Conservation (phyloP, 2,329 filamentous ascomycete genomes). For the Verticillium albo-atrum region DNA sequence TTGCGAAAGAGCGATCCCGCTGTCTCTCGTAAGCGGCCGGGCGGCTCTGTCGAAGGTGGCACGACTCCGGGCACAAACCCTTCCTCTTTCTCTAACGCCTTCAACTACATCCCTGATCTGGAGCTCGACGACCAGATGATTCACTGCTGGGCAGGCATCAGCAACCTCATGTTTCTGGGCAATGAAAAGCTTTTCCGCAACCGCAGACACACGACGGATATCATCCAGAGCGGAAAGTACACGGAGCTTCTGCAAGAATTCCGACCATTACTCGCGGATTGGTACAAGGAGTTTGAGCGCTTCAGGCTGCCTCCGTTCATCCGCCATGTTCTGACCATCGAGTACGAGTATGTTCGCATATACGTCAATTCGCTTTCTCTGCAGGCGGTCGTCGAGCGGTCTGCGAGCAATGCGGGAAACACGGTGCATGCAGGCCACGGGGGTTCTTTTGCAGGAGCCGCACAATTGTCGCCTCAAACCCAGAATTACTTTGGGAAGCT, state of each 20-base stretch:
- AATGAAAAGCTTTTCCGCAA: conserved; percentile 88
- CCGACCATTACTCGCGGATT: conserved; percentile 70
- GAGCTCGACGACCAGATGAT: conserved; percentile 67
- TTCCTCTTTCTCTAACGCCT: conserved; percentile 51
- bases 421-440: conserved; percentile 23
- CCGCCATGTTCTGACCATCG: conserved; percentile 78
- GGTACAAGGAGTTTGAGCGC: conserved; percentile 79
- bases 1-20: conserved; percentile 54
- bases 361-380: conserved; percentile 93
- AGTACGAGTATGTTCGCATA: conserved; percentile 92
- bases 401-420: conserved; percentile 66
- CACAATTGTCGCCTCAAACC: conserved; percentile 56
- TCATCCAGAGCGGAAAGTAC: conserved; percentile 84
- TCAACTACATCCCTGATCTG: conserved; percentile 63
- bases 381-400: conserved; percentile 91
- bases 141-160: conserved; percentile 92
- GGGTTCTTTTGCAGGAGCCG: conserved; percentile 27
- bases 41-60: conserved; percentile 20
- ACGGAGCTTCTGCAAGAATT: conserved; percentile 77
- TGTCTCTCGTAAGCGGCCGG: conserved; percentile 40
- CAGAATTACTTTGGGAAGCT: conserved; percentile 62
- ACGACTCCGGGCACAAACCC: conserved; percentile 57
- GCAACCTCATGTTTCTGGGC: conserved; percentile 84
- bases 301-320: conserved; percentile 64
- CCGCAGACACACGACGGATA: conserved; percentile 78